Conservation (phyloP, 106 monocot species). For the Ottelia alismoides region DNA sequence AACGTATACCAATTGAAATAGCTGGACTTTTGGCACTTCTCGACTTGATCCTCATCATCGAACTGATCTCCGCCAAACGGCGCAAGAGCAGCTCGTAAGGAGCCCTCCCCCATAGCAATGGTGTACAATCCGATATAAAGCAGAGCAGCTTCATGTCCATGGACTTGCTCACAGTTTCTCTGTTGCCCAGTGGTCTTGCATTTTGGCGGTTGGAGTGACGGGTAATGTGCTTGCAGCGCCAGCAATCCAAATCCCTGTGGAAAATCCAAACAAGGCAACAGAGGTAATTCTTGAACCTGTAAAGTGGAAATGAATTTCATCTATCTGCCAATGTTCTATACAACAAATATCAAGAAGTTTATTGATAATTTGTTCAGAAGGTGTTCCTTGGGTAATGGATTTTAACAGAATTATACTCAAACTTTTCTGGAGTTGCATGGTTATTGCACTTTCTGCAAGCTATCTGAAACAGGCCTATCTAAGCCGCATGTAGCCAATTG, state of each 20-base stretch:
- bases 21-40: slow-evolving; percentile 40
- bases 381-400: too few species aligned
- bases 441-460: too few species aligned
- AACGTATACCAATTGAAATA: slow-evolving; percentile 79
- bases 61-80: slow-evolving; percentile 76
- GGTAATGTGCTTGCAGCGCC: slow-evolving; percentile 65
- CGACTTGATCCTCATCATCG: slow-evolving; percentile 33
- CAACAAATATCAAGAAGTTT: too few species aligned
- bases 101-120: slow-evolving; percentile 54
- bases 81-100: slow-evolving; percentile 33
- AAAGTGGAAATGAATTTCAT: too few species aligned
- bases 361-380: too few species aligned
- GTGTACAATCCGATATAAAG: slow-evolving; percentile 40
- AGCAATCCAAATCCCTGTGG: slow-evolving; percentile 32
- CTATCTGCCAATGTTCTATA: too few species aligned
- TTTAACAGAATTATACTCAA: too few species aligned
- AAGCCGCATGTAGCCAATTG: too few species aligned
- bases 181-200: slow-evolving; percentile 24
- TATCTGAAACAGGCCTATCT: too few species aligned
- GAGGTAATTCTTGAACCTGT: too few species aligned
- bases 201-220: slow-evolving; percentile 41
- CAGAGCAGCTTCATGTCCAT: slow-evolving; percentile 28
- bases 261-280: too few species aligned
- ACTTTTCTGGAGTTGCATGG: too few species aligned
- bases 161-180: slow-evolving; percentile 30